Evolutionary conservation across 345 rosid species (phyloP).

Genomic region (Pelargonium nanum): DNA sequence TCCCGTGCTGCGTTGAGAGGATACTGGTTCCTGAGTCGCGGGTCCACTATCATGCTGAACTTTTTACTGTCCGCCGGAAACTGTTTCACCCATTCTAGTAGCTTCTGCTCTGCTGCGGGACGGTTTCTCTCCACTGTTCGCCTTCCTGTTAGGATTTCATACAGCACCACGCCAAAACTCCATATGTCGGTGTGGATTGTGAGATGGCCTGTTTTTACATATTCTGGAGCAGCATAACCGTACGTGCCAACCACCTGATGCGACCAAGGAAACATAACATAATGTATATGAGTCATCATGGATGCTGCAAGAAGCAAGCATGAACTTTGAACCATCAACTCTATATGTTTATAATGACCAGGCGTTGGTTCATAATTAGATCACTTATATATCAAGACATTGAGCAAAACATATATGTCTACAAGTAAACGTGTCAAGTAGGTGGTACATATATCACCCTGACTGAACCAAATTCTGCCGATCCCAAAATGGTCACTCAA

Average conservation of each 20-base stretch:
- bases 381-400: too few species aligned
- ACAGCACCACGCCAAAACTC: constrained; percentile 89
- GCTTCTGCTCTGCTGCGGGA: constrained; percentile 56
- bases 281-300: background rate
- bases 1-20: constrained; percentile 33
- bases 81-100: constrained; percentile 83
- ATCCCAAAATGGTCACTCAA: too few species aligned
- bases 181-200: constrained; percentile 54
- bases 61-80: constrained; percentile 53
- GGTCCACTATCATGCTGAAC: constrained; percentile 73
- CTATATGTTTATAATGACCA: too few species aligned
- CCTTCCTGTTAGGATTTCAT: constrained; percentile 86
- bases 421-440: too few species aligned
- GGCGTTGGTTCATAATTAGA: too few species aligned
- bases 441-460: too few species aligned
- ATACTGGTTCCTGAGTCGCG: constrained; percentile 46
- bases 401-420: too few species aligned
- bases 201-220: constrained; percentile 83
- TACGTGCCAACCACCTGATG: constrained; percentile 79
- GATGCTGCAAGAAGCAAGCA: too few species aligned
- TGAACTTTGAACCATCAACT: too few species aligned
- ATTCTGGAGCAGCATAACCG: constrained; percentile 95
- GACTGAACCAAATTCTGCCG: too few species aligned
- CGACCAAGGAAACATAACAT: constrained; percentile 1
- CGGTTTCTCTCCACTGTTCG: constrained; percentile 55